Conservation (phyloP, 495 filamentous ascomycete species). For the Saxophila tyrrhenica region DNA sequence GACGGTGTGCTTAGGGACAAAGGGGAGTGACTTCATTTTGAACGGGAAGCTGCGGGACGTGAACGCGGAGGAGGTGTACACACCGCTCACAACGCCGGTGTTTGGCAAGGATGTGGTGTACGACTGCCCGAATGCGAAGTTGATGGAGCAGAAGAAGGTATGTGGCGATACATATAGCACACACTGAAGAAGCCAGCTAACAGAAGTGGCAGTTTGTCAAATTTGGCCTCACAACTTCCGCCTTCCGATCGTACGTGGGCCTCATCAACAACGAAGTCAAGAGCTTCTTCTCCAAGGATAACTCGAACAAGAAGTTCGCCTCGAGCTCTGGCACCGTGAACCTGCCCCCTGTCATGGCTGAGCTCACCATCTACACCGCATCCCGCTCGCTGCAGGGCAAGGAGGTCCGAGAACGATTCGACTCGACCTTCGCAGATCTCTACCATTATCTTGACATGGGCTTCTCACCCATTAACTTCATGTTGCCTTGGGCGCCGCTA, state of each 20-base stretch:
- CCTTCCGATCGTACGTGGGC: conserved; percentile 50
- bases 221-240: conserved; percentile 50
- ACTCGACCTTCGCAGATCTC: conserved; percentile 50
- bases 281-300: conserved; percentile 32
- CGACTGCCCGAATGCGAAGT: conserved; percentile 53
- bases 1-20: conserved; percentile 49
- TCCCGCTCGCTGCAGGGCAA: conserved; percentile 54
- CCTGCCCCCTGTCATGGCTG: conserved; percentile 44
- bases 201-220: conserved; percentile 45
- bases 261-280: conserved; percentile 45
- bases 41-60: conserved; percentile 52
- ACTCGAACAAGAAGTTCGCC: conserved; percentile 34
- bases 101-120: conserved; percentile 56
- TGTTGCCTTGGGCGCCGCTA: conserved; percentile 50
- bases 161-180: conserved; percentile 25
- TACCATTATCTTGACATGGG: conserved; percentile 58
- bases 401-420: conserved; percentile 51
- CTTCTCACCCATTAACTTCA: conserved; percentile 55
- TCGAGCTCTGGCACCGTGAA: conserved; percentile 40
- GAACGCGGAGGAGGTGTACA: conserved; percentile 55
- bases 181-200: neutral
- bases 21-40: conserved; percentile 53
- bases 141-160: conserved; percentile 57
- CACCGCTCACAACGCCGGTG: conserved; percentile 48
- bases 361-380: conserved; percentile 56